Conservation (phyloP, 1,284 basidiomycete genomes). For the Cutaneotrichosporon mucoides region DNA sequence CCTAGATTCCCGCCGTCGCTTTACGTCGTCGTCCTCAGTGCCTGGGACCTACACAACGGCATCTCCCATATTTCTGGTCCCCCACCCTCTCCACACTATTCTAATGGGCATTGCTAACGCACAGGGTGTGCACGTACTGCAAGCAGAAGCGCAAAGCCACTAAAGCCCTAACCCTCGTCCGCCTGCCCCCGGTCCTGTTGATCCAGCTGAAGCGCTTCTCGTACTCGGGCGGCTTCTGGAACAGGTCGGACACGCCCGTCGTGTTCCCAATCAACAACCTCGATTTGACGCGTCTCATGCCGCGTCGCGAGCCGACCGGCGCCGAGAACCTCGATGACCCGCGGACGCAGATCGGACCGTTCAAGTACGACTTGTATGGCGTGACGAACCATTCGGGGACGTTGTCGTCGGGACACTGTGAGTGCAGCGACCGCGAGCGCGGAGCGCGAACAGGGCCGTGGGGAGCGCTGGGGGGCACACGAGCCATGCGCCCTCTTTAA, state of each 20-base stretch:
- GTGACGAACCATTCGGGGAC: slow-evolving; percentile 92
- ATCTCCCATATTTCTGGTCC: background rate
- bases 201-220: slow-evolving; percentile 97
- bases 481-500: background rate
- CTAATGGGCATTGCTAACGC: background rate
- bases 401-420: slow-evolving; percentile 86
- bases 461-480: no score
- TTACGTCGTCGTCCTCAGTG: background rate
- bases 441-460: background rate
- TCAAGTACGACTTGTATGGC: slow-evolving; percentile 80
- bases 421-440: slow-evolving; percentile 43
- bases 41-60: background rate
- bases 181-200: slow-evolving; percentile 86
- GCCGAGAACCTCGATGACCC: slow-evolving; percentile 60
- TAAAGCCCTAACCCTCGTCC: slow-evolving; percentile 79
- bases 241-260: slow-evolving; percentile 87
- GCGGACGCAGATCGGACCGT: slow-evolving; percentile 73
- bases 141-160: slow-evolving; percentile 76
- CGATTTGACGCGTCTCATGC: slow-evolving; percentile 90
- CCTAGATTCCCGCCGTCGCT: no score
- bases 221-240: slow-evolving; percentile 79
- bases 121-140: slow-evolving; percentile 88
- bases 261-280: slow-evolving; percentile 79
- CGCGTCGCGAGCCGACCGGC: slow-evolving; percentile 65
- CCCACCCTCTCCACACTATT: background rate